Conservation (phyloP, 192 early-diverging fungal genomes). For the Globomyces pollinis-pini region DNA sequence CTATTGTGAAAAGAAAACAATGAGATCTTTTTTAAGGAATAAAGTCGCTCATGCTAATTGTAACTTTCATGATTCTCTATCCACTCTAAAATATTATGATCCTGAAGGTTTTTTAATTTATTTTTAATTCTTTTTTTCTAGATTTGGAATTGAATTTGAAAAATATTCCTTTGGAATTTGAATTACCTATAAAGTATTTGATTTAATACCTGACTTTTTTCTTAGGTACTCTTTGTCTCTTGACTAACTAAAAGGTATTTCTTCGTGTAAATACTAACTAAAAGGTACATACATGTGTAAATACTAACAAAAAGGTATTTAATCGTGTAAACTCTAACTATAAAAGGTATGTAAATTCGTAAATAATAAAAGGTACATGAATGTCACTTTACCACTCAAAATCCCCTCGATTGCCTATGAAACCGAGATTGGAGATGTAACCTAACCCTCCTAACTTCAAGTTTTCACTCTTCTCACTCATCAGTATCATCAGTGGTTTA, state of each 20-base stretch:
- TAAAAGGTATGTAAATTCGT: not conserved
- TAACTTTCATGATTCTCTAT: not conserved
- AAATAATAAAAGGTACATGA: not conserved
- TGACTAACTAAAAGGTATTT: too few species aligned
- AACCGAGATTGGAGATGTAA: conserved; percentile 8
- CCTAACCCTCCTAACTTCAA: not conserved
- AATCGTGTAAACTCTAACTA: too few species aligned
- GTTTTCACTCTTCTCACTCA: conserved; percentile 1
- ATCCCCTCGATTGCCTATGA: conserved; percentile 12
- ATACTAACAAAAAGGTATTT: too few species aligned
- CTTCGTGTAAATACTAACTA: too few species aligned
- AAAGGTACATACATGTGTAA: too few species aligned
- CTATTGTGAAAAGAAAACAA: conserved; percentile 70
- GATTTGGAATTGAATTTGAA: conserved; percentile 3
- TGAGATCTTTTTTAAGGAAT: conserved; percentile 51
- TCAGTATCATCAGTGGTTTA: not conserved
- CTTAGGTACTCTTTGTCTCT: too few species aligned
- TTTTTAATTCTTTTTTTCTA: too few species aligned
- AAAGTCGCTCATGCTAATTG: not conserved
- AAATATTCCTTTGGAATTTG: conserved; percentile 1
- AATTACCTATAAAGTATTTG: conserved; percentile 1
- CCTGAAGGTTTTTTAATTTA: not conserved
- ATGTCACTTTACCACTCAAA: conserved; percentile 11
- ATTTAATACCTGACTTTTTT: too few species aligned
- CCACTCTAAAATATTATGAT: conserved; percentile 6